These are phyloP conservation scores for Neonectria sp. DNA, from an alignment of 2,329 filamentous ascomycete species.

Conservation along the genomic window DNA sequence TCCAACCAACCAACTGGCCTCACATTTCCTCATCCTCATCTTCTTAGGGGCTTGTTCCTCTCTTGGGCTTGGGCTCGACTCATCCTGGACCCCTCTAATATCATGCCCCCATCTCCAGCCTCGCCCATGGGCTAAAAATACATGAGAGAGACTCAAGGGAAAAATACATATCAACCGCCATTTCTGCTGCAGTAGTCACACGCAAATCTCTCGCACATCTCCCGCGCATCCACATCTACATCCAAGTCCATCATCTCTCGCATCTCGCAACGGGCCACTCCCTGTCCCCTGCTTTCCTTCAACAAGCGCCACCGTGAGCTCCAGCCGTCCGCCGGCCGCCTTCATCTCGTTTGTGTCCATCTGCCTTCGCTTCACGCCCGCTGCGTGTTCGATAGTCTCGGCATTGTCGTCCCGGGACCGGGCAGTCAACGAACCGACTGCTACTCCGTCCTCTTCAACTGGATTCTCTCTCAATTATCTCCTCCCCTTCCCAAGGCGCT, in stretches of 20 bases:
- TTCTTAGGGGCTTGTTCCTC: background rate
- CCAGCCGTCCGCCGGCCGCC: conserved; percentile 27
- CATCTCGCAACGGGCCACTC: conserved; percentile 20
- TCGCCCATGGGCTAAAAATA: conserved; percentile 9
- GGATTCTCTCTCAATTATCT: background rate
- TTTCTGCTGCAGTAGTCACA: background rate
- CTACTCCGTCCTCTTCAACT: background rate
- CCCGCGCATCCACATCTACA: background rate
- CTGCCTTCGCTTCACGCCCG: conserved; percentile 36
- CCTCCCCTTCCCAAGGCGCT: background rate
- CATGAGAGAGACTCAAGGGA: background rate
- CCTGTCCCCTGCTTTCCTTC: conserved; percentile 20
- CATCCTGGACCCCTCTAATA: conserved; percentile 6
- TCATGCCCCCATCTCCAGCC: conserved; percentile 11
- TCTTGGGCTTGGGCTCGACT: background rate
- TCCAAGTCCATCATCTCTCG: background rate
- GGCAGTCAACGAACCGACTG: conserved; percentile 4
- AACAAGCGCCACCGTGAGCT: conserved; percentile 30
- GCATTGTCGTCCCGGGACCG: conserved; percentile 14
- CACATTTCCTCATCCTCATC: background rate
- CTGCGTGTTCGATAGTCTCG: conserved; percentile 26
- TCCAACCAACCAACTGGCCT: conserved; percentile 6
- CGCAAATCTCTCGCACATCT: conserved; percentile 3
- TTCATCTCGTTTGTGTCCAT: conserved; percentile 37
- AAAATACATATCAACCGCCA: conserved; percentile 2